These are phyloP conservation scores for Barnettozyma californica DNA, from an alignment of 805 yeast species.

Conservation along the genomic window DNA sequence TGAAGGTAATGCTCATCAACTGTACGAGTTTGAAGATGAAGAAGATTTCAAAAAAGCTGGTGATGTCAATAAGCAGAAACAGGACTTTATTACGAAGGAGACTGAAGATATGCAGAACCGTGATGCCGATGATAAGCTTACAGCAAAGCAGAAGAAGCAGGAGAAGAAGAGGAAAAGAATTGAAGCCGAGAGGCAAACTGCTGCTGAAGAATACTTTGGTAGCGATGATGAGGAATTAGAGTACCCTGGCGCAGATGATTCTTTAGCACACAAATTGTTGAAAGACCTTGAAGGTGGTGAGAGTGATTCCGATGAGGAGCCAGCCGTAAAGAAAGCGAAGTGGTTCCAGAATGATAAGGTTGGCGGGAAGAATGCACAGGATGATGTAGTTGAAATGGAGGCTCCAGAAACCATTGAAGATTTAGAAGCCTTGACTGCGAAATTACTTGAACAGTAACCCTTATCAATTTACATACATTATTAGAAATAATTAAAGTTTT, in stretches of 20 bases:
- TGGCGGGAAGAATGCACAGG: constrained; percentile 27
- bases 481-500: too few relatives aligned
- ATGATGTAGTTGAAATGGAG: constrained; percentile 62
- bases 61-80: constrained; percentile 63
- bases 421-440: constrained; percentile 78
- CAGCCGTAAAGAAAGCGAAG: constrained; percentile 29
- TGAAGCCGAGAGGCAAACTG: constrained; percentile 60
- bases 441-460: constrained; percentile 26
- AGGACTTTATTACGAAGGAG: constrained; percentile 62
- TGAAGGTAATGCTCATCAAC: constrained; percentile 87
- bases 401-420: constrained; percentile 91
- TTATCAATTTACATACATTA: neutral
- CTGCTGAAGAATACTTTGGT: constrained; percentile 12
- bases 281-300: constrained; percentile 28
- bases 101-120: constrained; percentile 59
- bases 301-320: constrained; percentile 23
- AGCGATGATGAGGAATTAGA: constrained; percentile 23
- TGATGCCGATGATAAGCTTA: constrained; percentile 72
- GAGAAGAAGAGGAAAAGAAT: constrained; percentile 88
- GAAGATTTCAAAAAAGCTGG: constrained; percentile 74
- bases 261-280: constrained; percentile 30
- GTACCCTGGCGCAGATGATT: constrained; percentile 31
- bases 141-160: constrained; percentile 70
- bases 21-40: constrained; percentile 87
- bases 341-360: constrained; percentile 33